Evolutionary conservation across 495 filamentous ascomycete genomes (phyloP).

Genomic region (Neurospora cerealis): DNA sequence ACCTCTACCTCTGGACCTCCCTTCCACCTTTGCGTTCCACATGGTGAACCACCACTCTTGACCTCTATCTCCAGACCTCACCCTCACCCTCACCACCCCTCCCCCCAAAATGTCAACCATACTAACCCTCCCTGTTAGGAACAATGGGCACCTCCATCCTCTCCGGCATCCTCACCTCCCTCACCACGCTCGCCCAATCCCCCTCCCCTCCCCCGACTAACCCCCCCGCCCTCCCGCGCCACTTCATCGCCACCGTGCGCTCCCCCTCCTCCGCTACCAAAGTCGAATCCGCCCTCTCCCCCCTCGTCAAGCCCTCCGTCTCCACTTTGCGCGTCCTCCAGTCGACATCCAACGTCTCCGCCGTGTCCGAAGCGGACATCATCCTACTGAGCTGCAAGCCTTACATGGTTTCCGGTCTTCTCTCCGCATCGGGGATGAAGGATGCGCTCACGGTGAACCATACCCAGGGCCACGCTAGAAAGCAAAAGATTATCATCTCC

Average conservation of each 20-base stretch:
- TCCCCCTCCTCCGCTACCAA: conserved; percentile 40
- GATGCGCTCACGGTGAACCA: conserved; percentile 41
- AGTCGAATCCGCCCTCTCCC: conserved; percentile 47
- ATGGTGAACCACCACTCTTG: too few species aligned
- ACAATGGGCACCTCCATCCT: conserved; percentile 82
- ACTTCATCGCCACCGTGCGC: conserved; percentile 69
- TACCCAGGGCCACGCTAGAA: not conserved
- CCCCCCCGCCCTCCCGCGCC: conserved; percentile 50
- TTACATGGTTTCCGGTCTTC: conserved; percentile 54
- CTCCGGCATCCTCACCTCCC: conserved; percentile 63
- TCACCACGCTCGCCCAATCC: conserved; percentile 39
- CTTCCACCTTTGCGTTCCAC: too few species aligned
- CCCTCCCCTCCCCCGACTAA: conserved; percentile 38
- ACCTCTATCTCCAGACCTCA: too few species aligned
- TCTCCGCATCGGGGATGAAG: conserved; percentile 53
- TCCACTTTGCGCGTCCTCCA: conserved; percentile 34
- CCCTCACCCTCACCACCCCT: too few species aligned
- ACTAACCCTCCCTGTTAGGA: conserved; percentile 29
- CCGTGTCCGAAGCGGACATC: conserved; percentile 49
- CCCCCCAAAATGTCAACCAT: not conserved
- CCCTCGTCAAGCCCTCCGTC: conserved; percentile 22
- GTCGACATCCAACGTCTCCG: conserved; percentile 46
- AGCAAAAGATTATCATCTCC: conserved; percentile 72
- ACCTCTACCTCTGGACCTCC: too few species aligned
- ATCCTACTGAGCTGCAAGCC: conserved; percentile 73